Evolutionary conservation across 768 basidiomycete genomes (phyloP).

Genomic region (Suillus fuscotomentosus): DNA sequence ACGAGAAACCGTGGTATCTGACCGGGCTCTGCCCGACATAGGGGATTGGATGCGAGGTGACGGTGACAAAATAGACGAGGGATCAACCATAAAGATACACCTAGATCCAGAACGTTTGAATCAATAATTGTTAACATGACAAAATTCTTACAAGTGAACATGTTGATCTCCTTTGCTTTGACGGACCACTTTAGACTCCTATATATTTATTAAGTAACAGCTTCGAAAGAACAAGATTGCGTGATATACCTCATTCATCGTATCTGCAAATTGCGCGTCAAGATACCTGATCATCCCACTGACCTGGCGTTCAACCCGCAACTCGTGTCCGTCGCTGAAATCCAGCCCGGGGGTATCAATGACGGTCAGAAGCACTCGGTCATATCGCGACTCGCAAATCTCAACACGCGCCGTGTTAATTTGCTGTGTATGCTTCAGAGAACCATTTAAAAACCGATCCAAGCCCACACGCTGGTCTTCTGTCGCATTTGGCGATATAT

Average conservation of each 20-base stretch:
- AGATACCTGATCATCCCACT: slow-evolving; percentile 72
- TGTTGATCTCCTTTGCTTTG: slow-evolving; percentile 89
- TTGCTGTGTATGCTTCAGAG: slow-evolving; percentile 55
- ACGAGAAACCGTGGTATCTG: slow-evolving; percentile 64
- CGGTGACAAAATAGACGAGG: slow-evolving; percentile 61
- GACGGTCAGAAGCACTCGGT: slow-evolving; percentile 74
- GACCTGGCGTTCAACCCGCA: slow-evolving; percentile 79
- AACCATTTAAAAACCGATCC: slow-evolving; percentile 61
- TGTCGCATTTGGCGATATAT: slow-evolving; percentile 76
- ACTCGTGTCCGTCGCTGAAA: slow-evolving; percentile 67
- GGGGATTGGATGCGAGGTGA: slow-evolving; percentile 49
- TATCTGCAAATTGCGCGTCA: slow-evolving; percentile 80
- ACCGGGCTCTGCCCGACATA: slow-evolving; percentile 53
- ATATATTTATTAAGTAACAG: slow-evolving; percentile 1
- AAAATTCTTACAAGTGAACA: slow-evolving; percentile 70
- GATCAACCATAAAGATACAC: slow-evolving; percentile 86
- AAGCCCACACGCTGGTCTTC: slow-evolving; percentile 67
- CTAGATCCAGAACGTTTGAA: slow-evolving; percentile 35
- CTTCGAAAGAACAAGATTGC: not conserved
- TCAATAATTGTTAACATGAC: not conserved
- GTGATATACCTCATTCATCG: slow-evolving; percentile 71
- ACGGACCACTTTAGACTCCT: slow-evolving; percentile 89
- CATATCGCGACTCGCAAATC: slow-evolving; percentile 81
- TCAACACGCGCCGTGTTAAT: slow-evolving; percentile 75
- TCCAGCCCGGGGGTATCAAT: slow-evolving; percentile 88